Conservation (phyloP, 192 early-diverging fungal species). For the Entrophospora sp. region DNA sequence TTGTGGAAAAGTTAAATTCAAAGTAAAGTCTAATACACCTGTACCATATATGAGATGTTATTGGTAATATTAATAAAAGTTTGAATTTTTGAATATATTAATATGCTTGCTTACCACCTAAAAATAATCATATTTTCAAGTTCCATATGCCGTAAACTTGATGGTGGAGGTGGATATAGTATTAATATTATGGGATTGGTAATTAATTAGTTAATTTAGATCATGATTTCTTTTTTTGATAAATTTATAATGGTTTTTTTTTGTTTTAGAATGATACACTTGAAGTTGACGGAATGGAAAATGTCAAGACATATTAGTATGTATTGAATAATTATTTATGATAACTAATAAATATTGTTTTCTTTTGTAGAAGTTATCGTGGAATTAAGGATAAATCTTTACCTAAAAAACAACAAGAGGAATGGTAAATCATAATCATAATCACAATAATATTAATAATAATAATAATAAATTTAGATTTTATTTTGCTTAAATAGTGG, state of each 20-base stretch:
- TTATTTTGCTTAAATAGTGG: constrained; percentile 16
- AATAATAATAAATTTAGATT: no score
- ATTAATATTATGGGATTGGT: constrained; percentile 47
- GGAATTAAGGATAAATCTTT: constrained; percentile 33
- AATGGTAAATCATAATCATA: constrained; percentile 22
- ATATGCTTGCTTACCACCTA: background rate
- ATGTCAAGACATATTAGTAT: constrained; percentile 24
- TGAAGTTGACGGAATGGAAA: constrained; percentile 26
- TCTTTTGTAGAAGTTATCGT: constrained; percentile 34
- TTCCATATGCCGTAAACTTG: constrained; percentile 56
- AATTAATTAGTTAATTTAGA: background rate
- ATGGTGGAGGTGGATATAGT: constrained; percentile 48
- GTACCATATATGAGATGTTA: constrained; percentile 51
- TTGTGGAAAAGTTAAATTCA: constrained; percentile 48
- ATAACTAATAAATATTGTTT: no score
- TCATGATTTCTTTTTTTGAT: background rate
- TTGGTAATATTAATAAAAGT: no score
- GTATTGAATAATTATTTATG: no score
- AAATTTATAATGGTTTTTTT: background rate
- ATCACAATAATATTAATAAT: no score
- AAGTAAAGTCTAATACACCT: constrained; percentile 34
- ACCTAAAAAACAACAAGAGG: constrained; percentile 27
- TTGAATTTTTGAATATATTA: background rate
- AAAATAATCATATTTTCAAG: constrained; percentile 8
- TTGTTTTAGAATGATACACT: constrained; percentile 24